Evolutionary conservation across 371 early-diverging fungal species (phyloP).

Genomic region (Coemansia sp.): DNA sequence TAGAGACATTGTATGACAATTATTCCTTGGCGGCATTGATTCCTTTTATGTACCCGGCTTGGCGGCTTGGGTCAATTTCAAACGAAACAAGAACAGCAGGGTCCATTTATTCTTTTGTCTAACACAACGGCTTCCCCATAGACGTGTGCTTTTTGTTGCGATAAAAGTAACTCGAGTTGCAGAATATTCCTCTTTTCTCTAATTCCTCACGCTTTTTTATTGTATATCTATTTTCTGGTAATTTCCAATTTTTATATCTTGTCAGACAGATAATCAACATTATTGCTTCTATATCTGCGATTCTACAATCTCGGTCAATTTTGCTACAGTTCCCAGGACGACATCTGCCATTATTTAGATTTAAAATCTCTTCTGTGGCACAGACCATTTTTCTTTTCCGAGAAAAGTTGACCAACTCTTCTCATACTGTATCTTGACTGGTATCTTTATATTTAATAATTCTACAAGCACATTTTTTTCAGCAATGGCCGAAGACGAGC

Average conservation of each 20-base stretch:
- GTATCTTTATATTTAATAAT: not conserved
- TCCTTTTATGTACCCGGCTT: slow-evolving; percentile 4
- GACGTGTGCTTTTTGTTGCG: no score
- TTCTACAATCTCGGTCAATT: no score
- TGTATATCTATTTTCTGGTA: not conserved
- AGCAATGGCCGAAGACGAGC: slow-evolving; percentile 2
- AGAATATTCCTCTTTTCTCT: no score
- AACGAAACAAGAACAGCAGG: not conserved
- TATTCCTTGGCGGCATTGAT: slow-evolving; percentile 3
- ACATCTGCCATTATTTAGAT: no score
- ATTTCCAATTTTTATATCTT: no score
- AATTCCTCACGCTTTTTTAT: not conserved
- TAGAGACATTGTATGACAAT: not conserved
- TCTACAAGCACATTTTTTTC: not conserved
- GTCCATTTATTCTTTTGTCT: not conserved
- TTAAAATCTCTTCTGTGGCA: not conserved
- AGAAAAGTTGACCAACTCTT: no score
- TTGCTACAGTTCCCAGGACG: no score
- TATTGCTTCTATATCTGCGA: not conserved
- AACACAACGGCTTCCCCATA: no score
- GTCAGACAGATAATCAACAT: not conserved
- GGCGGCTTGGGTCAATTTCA: not conserved
- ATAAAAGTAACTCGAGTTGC: no score
- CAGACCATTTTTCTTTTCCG: not conserved
- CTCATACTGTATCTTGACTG: no score